Evolutionary conservation across 169 alveolate genomes (phyloP), one percentile per base, ranked within the genome.

Genomic region (Cryptosporidium bovis): DNA sequence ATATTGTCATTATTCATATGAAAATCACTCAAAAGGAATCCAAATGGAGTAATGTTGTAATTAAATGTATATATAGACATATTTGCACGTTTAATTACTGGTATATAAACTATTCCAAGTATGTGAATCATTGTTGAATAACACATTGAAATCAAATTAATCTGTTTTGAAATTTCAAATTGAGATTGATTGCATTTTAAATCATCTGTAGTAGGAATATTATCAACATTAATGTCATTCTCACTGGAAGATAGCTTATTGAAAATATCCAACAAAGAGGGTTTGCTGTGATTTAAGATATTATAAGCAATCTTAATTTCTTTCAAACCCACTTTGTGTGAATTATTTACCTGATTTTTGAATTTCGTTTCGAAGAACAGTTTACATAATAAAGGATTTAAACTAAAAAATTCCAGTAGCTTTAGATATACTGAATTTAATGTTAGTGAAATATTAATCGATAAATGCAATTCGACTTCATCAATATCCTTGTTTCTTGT

Each of bases 21-120:
- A 34, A 3, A 15, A 20, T 69, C 55, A n/a, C 51, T 51, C 51
- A 34, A 64, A 33, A 56, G 53, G 13, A 51, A 51, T 6, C 27
- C 44, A 16, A 27, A n/a, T n/a, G 87, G 77, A 24, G 18, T 3
- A 16, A 77, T 77, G 0, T 56, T 44, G 36, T 77, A 77, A 10
- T 77, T 62, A 34, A 77, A 77, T 62, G 34, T 40, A 34, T 77
- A 77, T 77, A 77, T 34, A 24, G 87, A 60, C 77, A 60, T 77
- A 48, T 77, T 36, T 15, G 48, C 71, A 46, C 87, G 87, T 33
- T 77, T 56, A 16, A 77, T 77, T 46, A 77, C 8, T 24, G 87
- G 87, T 58, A 46, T 77, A 44, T 77, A 77, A 20, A 77, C 29
- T 6, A 77, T 62, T 60, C 65, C 48, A 48, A 77, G 29, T 24